Evolutionary conservation across 2,329 filamentous ascomycete genomes (phyloP), one percentile per base, ranked within the genome.

Genomic region (Cryoendolithus antarcticus): DNA sequence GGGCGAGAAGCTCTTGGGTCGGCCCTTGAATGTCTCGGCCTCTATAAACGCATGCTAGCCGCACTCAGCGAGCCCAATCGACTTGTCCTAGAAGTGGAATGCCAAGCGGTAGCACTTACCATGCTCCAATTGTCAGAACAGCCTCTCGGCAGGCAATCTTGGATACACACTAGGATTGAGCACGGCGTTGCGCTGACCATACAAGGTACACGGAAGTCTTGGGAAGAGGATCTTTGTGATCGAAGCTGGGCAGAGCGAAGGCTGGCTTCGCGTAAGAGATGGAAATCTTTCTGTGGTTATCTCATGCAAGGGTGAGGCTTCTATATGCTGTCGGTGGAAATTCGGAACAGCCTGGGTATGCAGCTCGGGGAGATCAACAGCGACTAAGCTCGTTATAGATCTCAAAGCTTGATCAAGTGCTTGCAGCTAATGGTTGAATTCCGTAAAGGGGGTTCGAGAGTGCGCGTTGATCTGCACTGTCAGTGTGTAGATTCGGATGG

Each of bases 111-210:
- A 21, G 54, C 51, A 6, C 38, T 41, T 11, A 38, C 54, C 12
- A 49, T 61, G 29, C 11, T 57, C 6, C 50, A 54, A 2, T 31
- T 61, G 29, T 52, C 59, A 32, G 38, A 38, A 19, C 48, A 46
- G 45, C 54, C 41, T 24, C 34, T 29, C 19, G 34, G 42, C 28
- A 34, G 6, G 42, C 48, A 44, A 45, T 53, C 47, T 9, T 57
- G 52, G 50, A 44, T 52, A 9, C 52, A 51, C 42, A 47, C 43
- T 2, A 38, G 40, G 1, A 47, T 50, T 35, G 50, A 54, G 35
- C 28, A 50, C 9, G 48, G 46, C 3, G 45, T 52, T 21, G 47
- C 50, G 6, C 48, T 48, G 24, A 41, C 44, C 2, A 38, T 44
- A 10, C 9, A 46, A 21, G 34, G 38, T 10, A 49, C 47, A 6